phyloP scores from a whole-genome alignment of 2,329 filamentous ascomycete species.

The Stagonosporopsis rhizophila region DNA sequence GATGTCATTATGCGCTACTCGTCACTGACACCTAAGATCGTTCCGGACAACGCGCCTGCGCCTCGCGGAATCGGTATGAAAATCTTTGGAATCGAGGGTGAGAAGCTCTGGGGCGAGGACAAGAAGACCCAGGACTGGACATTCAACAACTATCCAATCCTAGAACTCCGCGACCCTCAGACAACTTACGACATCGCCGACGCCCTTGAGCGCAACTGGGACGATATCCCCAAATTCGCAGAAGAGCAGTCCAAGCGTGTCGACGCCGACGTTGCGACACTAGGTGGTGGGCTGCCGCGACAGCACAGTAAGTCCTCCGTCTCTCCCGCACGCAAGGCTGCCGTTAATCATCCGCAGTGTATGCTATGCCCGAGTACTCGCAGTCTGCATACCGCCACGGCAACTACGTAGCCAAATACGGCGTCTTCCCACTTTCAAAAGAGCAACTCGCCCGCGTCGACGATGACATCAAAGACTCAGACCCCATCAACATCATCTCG shows the following conservation, averaged over 20 bases:
- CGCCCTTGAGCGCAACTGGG: slow-evolving; percentile 35
- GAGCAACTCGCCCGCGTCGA: slow-evolving; percentile 53
- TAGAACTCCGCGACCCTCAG: slow-evolving; percentile 57
- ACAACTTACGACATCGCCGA: slow-evolving; percentile 54
- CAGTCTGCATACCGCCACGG: slow-evolving; percentile 59
- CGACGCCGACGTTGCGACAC: slow-evolving; percentile 41
- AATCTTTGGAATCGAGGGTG: slow-evolving; percentile 56
- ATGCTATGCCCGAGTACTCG: slow-evolving; percentile 51
- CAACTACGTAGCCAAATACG: slow-evolving; percentile 57
- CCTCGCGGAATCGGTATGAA: slow-evolving; percentile 59
- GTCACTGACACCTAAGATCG: slow-evolving; percentile 35
- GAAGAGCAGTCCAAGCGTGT: slow-evolving; percentile 53
- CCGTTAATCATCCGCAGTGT: slow-evolving; percentile 21
- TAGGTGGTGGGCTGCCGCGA: slow-evolving; percentile 31
- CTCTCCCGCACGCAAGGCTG: neutral
- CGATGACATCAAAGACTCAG: slow-evolving; percentile 34
- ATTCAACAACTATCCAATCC: slow-evolving; percentile 58
- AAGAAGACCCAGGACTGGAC: slow-evolving; percentile 55
- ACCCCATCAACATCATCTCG: slow-evolving; percentile 39
- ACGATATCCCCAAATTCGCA: slow-evolving; percentile 33
- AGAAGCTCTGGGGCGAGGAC: slow-evolving; percentile 39
- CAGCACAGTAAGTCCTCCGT: slow-evolving; percentile 27
- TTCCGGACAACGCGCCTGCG: slow-evolving; percentile 46
- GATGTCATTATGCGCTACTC: slow-evolving; percentile 41
- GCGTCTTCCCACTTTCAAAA: slow-evolving; percentile 52